A percentile compares a stretch with the other conserved stretches of the same genome.
phyloP scores from a whole-genome alignment of 352 stramenopile genomes.

The Phytopythium ostracodes region DNA sequence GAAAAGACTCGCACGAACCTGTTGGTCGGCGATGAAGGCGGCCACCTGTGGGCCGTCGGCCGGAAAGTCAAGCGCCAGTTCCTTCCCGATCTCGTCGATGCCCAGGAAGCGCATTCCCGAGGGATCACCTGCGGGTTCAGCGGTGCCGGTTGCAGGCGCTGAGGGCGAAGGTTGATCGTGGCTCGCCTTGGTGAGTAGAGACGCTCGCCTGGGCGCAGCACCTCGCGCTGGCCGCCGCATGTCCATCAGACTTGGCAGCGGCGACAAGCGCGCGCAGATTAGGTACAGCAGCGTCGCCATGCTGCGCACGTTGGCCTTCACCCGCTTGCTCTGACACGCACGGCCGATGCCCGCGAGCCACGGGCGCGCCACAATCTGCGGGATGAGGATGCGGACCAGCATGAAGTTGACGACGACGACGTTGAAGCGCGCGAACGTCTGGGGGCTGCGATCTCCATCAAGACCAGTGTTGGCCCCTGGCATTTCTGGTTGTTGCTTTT shows the following conservation, averaged over 20 bases:
- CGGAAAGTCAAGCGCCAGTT: slow-evolving; percentile 30
- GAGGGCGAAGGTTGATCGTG: neutral
- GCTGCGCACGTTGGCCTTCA: slow-evolving; percentile 33
- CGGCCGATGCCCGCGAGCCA: slow-evolving; percentile 39
- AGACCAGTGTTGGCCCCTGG: neutral
- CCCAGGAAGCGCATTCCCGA: slow-evolving; percentile 16
- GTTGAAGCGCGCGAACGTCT: slow-evolving; percentile 33
- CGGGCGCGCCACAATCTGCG: slow-evolving; percentile 48
- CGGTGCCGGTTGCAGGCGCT: neutral
- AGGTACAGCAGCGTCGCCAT: slow-evolving; percentile 54
- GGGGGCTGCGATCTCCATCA: neutral
- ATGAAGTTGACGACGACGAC: slow-evolving; percentile 65
- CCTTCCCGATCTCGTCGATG: slow-evolving; percentile 24
- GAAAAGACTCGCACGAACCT: neutral
- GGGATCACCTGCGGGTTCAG: neutral
- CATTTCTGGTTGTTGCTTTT: neutral
- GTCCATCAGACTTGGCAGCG: slow-evolving; percentile 24
- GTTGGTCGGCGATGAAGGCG: slow-evolving; percentile 1
- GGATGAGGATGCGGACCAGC: slow-evolving; percentile 52
- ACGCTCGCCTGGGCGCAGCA: neutral
- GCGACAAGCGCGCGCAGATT: slow-evolving; percentile 34
- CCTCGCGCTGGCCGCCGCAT: neutral
- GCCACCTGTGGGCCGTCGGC: slow-evolving; percentile 15
- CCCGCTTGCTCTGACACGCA: slow-evolving; percentile 18
- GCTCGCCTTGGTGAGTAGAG: neutral